Percentiles rank a stretch among this genome's conserved stretches.
Conservation (phyloP, 805 yeast genomes). For the Myxozyma kluyveri region DNA sequence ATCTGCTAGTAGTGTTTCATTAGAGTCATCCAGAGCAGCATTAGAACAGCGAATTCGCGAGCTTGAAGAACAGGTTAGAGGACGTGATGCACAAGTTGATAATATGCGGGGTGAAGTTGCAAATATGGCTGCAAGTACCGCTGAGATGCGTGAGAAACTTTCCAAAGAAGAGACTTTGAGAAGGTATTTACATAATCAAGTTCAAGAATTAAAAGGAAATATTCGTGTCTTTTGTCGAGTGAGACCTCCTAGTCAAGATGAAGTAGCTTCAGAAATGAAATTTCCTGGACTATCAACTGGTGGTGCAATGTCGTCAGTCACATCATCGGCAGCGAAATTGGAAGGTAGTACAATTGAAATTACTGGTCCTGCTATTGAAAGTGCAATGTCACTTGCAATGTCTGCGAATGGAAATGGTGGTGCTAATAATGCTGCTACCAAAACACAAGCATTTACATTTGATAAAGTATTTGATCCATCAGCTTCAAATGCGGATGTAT, state of each 20-base stretch:
- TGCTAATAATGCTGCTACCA: slow-evolving; percentile 24
- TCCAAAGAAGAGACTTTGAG: slow-evolving; percentile 55
- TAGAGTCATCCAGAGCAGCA: slow-evolving; percentile 27
- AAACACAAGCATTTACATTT: slow-evolving; percentile 54
- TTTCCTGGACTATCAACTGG: slow-evolving; percentile 33
- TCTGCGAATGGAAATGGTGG: background rate
- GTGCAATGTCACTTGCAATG: slow-evolving; percentile 24
- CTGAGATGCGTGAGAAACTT: slow-evolving; percentile 41
- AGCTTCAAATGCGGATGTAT: slow-evolving; percentile 60
- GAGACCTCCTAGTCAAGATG: slow-evolving; percentile 51
- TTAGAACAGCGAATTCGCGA: slow-evolving; percentile 28
- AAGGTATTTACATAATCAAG: slow-evolving; percentile 62
- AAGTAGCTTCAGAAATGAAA: slow-evolving; percentile 37
- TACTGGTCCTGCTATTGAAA: slow-evolving; percentile 29
- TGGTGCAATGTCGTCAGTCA: background rate
- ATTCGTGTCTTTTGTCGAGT: slow-evolving; percentile 87
- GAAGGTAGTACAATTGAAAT: slow-evolving; percentile 34
- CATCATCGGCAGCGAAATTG: too few relatives aligned
- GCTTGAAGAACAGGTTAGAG: slow-evolving; percentile 26
- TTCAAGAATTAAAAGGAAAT: slow-evolving; percentile 88
- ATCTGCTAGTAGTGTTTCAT: slow-evolving; percentile 30
- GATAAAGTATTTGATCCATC: slow-evolving; percentile 69
- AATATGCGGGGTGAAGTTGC: slow-evolving; percentile 28
- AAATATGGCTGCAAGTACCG: slow-evolving; percentile 37
- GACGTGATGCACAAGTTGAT: slow-evolving; percentile 26